Conservation (phyloP, 169 alveolate species). For the Nephromyces sp. region DNA sequence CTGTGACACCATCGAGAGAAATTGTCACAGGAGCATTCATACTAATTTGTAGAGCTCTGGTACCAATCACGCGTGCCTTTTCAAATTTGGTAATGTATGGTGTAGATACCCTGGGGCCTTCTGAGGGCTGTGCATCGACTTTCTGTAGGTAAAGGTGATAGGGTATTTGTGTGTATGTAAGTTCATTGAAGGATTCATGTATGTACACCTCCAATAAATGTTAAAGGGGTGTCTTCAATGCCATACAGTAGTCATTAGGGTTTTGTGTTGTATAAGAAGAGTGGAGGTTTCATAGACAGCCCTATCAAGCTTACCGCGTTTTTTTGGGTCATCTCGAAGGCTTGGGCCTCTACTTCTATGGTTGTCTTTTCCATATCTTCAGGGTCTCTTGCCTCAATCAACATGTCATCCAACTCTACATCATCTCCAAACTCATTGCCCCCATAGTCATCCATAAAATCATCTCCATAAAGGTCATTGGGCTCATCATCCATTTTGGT, state of each 20-base stretch:
- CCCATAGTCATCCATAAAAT: slow-evolving; percentile 13
- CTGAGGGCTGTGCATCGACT: slow-evolving; percentile 25
- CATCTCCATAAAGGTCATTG: slow-evolving; percentile 10
- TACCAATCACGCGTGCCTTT: slow-evolving; percentile 97
- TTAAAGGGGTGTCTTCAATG: neutral
- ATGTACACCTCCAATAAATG: neutral
- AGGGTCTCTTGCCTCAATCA: slow-evolving; percentile 1
- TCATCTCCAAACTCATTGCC: slow-evolving; percentile 15
- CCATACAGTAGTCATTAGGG: neutral
- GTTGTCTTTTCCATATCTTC: neutral
- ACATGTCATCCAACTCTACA: slow-evolving; percentile 3
- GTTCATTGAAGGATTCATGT: neutral
- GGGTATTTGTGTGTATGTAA: neutral
- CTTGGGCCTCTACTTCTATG: neutral
- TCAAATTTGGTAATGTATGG: slow-evolving; percentile 77
- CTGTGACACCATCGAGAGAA: slow-evolving; percentile 79
- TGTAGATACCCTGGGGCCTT: slow-evolving; percentile 44
- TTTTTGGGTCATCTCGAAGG: slow-evolving; percentile 22
- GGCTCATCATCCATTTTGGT: too few species aligned
- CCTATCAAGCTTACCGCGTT: slow-evolving; percentile 15
- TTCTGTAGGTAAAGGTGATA: neutral
- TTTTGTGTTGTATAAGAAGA: neutral
- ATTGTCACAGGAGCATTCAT: slow-evolving; percentile 92
- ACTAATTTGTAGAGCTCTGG: slow-evolving; percentile 96
- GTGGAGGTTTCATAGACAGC: neutral